Evolutionary conservation across 31 red algal genomes (phyloP), one percentile per base, ranked within the genome.

Genomic region (Porphyra umbilicalis): DNA sequence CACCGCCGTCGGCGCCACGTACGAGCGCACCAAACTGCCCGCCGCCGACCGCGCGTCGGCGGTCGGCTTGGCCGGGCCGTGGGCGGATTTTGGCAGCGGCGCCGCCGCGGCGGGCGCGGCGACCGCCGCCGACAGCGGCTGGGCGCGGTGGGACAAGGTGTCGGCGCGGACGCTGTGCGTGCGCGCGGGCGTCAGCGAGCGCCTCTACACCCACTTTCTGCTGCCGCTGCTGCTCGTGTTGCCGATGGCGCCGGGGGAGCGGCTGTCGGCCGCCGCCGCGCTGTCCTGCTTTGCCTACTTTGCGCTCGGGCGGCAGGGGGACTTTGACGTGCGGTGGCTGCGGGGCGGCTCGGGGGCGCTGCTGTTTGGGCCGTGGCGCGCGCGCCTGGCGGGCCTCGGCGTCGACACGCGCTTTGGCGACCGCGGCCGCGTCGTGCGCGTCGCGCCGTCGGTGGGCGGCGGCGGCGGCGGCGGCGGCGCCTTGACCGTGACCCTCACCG

Each of bases 291-390:
- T 97, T 35, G 91, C 94, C 76, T 97, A 89, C 76, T 97, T 91
- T 79, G 91, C 91, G 80, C 83, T 97, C 29, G 88, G 87, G 10
- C 88, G 90, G 67, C 95, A 97, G 84, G 86, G 86, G 8, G 86
- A 91, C 38, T 97, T 97, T 84, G 95, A 97, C 36, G 95, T 97
- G 2, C 88, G 90, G 4, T 97, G 95, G 95, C 88, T 92, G 38
- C 91, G 95, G 10, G 91, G 89, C n/a, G 94, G 91, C 37, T 85
- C 91, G 32, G 95, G 88, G 20, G 88, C 88, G 34, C 77, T 83
- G 39, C 86, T 94, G 34, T 97, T 97, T 80, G 82, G 46, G 37
- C 95, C 95, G 0, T 85, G 90, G 40, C 86, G 84, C 0, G 79
- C 88, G 10, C 39, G 79, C 14, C 88, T 97, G 33, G 8, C 44